phyloP scores from a whole-genome alignment of 1,284 basidiomycete genomes.

The Mycena sp. region DNA sequence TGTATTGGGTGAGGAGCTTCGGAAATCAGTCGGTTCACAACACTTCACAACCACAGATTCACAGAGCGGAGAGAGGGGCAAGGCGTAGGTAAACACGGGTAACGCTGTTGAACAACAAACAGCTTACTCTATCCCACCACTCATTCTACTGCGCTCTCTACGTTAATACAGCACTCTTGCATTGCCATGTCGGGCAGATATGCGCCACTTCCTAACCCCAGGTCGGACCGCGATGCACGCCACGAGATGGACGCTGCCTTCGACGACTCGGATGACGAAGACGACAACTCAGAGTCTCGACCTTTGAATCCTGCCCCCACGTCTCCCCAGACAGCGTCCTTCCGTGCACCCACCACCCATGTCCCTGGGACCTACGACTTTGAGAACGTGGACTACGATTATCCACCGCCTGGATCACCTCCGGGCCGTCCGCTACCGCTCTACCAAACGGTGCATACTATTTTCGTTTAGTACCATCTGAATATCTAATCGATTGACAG shows the following conservation, averaged over 20 bases:
- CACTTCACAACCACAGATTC: too few species aligned
- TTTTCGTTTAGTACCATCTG: not conserved
- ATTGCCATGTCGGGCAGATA: conserved; percentile 50
- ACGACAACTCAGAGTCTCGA: conserved; percentile 60
- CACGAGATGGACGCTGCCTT: conserved; percentile 82
- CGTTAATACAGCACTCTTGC: not conserved
- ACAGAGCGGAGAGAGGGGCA: too few species aligned
- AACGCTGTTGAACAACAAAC: not conserved
- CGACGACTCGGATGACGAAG: conserved; percentile 76
- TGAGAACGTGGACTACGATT: conserved; percentile 82
- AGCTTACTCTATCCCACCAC: conserved; percentile 4
- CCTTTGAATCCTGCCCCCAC: conserved; percentile 55
- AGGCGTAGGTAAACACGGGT: too few species aligned
- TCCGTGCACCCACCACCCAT: conserved; percentile 35
- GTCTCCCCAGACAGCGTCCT: conserved; percentile 40
- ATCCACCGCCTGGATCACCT: conserved; percentile 87
- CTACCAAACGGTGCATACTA: conserved; percentile 59
- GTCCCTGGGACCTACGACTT: conserved; percentile 79
- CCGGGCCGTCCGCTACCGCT: conserved; percentile 70
- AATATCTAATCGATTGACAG: not conserved
- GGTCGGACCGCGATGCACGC: conserved; percentile 59
- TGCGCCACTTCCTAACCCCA: conserved; percentile 72
- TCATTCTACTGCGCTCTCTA: conserved; percentile 10
- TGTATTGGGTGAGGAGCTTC: too few species aligned
- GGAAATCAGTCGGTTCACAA: too few species aligned